Conservation (phyloP, 2,329 filamentous ascomycete species). For the Dactylonectria macrodidyma region DNA sequence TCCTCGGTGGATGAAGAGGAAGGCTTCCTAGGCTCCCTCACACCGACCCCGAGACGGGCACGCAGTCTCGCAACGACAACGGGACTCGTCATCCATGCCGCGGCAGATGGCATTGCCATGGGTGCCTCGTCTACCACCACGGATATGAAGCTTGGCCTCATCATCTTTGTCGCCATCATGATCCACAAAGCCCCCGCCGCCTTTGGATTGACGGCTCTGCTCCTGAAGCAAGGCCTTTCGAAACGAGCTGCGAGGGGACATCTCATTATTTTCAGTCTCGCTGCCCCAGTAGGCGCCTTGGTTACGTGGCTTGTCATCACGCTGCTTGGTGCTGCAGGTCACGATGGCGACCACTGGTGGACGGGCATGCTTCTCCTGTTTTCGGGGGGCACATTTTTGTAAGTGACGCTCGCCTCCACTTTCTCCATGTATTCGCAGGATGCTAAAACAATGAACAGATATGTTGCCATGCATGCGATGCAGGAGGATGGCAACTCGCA, state of each 20-base stretch:
- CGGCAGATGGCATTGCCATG: slow-evolving; percentile 95
- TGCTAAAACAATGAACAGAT: slow-evolving; percentile 66
- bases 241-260: slow-evolving; percentile 89
- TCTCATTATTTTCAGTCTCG: slow-evolving; percentile 90
- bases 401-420: slow-evolving; percentile 56
- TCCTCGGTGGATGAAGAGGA: slow-evolving; percentile 68
- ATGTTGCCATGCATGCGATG: slow-evolving; percentile 99
- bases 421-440: not conserved
- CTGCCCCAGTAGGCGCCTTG: slow-evolving; percentile 88
- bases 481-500: slow-evolving; percentile 76
- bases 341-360: slow-evolving; percentile 82
- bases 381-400: slow-evolving; percentile 96
- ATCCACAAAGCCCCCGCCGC: slow-evolving; percentile 97
- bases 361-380: slow-evolving; percentile 96
- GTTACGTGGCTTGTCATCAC: slow-evolving; percentile 86
- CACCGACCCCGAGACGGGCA: slow-evolving; percentile 70
- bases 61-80: slow-evolving; percentile 86
- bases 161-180: slow-evolving; percentile 97
- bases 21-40: slow-evolving; percentile 71
- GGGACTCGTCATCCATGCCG: slow-evolving; percentile 95
- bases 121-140: slow-evolving; percentile 87
- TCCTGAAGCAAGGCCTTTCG: slow-evolving; percentile 91
- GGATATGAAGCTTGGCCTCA: slow-evolving; percentile 84
- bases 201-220: slow-evolving; percentile 91
- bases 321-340: slow-evolving; percentile 75